phyloP scores from a whole-genome alignment of 306 rosid genomes.

The Begonia peltatifolia region DNA sequence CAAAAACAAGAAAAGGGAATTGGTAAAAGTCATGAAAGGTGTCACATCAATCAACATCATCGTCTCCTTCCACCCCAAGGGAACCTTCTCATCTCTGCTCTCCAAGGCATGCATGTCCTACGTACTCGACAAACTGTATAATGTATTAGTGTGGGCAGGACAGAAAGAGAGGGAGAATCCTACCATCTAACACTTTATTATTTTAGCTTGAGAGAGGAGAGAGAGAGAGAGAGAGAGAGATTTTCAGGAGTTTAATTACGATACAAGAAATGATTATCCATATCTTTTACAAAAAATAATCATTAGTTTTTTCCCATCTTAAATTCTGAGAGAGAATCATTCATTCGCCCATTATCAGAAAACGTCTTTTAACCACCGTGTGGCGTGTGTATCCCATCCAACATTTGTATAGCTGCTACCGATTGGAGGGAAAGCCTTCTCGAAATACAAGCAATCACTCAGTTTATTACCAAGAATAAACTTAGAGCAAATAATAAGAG shows the following conservation, averaged over 20 bases:
- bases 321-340: conserved; percentile 7
- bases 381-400: neutral
- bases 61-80: conserved; percentile 19
- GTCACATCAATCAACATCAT: conserved; percentile 14
- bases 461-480: too few species aligned
- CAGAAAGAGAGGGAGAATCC: too few species aligned
- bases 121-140: too few species aligned
- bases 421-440: neutral
- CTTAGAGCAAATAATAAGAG: too few species aligned
- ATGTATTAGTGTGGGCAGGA: too few species aligned
- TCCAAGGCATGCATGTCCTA: too few species aligned
- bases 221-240: conserved; percentile 1
- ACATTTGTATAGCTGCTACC: neutral
- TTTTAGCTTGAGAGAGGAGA: too few species aligned
- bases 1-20: conserved; percentile 1
- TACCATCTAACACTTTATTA: neutral
- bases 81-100: neutral
- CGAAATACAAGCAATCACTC: too few species aligned
- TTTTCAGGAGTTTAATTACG: neutral
- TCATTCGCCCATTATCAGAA: conserved; percentile 1
- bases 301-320: conserved; percentile 13
- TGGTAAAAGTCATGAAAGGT: conserved; percentile 8
- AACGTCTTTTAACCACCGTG: neutral
- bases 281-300: conserved; percentile 9
- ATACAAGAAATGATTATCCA: conserved; percentile 7